Percentiles rank a stretch among this genome's conserved stretches.
Conservation (phyloP, 352 stramenopile species). For the Pythium insidiosum region DNA sequence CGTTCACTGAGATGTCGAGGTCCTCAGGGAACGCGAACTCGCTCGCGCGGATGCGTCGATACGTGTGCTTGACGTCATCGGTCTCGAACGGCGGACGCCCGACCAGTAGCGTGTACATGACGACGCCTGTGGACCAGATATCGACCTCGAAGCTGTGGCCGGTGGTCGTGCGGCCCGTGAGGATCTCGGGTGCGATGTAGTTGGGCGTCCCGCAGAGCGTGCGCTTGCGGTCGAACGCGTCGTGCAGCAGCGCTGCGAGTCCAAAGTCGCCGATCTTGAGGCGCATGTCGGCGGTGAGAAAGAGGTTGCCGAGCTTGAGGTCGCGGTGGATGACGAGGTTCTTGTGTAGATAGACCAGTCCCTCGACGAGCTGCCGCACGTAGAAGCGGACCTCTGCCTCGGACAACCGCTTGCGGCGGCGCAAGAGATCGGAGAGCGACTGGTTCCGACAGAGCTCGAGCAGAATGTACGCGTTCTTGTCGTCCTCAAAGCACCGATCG, state of each 20-base stretch:
- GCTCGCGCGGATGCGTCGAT: constrained; percentile 96
- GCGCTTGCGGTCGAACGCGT: constrained; percentile 88
- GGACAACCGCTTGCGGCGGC: constrained; percentile 90
- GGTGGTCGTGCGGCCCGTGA: constrained; percentile 81
- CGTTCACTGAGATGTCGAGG: constrained; percentile 74
- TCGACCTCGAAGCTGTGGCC: constrained; percentile 98
- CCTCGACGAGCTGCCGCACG: constrained; percentile 86
- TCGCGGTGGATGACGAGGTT: constrained; percentile 96
- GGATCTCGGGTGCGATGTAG: constrained; percentile 91
- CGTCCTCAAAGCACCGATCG: constrained; percentile 98
- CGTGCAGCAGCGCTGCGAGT: constrained; percentile 82
- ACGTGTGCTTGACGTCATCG: constrained; percentile 97
- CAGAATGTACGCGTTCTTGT: constrained; percentile 96
- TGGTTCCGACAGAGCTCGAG: constrained; percentile 97
- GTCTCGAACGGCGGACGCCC: constrained; percentile 97
- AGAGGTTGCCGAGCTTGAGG: constrained; percentile 97
- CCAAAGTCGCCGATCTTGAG: constrained; percentile 97
- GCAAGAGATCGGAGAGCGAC: constrained; percentile 95
- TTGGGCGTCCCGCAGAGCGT: constrained; percentile 95
- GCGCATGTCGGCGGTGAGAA: constrained; percentile 92
- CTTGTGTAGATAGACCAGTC: constrained; percentile 93
- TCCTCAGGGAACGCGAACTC: constrained; percentile 93
- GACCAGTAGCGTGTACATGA: constrained; percentile 97
- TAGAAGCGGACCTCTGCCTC: constrained; percentile 95
- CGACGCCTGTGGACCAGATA: constrained; percentile 96